These are phyloP conservation scores for Halenospora varia DNA, from an alignment of 495 filamentous ascomycete species.

Conservation along the genomic window DNA sequence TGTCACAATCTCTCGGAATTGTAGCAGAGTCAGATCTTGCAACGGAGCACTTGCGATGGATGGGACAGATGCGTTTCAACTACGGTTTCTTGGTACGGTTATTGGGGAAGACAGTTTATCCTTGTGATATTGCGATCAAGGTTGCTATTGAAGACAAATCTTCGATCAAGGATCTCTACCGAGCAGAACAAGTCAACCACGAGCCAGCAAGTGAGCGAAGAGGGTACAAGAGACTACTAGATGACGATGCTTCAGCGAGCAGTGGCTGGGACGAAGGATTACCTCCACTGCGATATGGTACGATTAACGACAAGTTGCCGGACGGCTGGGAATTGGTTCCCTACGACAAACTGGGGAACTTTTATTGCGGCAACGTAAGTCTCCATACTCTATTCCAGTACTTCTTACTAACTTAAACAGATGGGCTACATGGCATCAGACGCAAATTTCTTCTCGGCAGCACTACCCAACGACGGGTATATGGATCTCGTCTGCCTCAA, in stretches of 20 bases:
- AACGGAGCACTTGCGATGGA: slow-evolving; percentile 89
- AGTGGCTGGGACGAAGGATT: slow-evolving; percentile 44
- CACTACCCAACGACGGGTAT: slow-evolving; percentile 78
- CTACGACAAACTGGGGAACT: slow-evolving; percentile 77
- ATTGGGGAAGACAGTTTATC: slow-evolving; percentile 69
- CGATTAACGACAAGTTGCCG: slow-evolving; percentile 70
- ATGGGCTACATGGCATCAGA: slow-evolving; percentile 90
- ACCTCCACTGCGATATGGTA: slow-evolving; percentile 74
- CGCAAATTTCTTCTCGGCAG: slow-evolving; percentile 82
- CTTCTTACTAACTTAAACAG: slow-evolving; percentile 27
- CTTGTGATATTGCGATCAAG: slow-evolving; percentile 83
- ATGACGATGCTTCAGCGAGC: slow-evolving; percentile 26
- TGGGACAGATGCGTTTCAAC: slow-evolving; percentile 81
- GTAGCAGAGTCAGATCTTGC: slow-evolving; percentile 85
- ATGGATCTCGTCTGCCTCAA: slow-evolving; percentile 81
- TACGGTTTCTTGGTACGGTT: slow-evolving; percentile 74
- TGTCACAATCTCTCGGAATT: slow-evolving; percentile 87
- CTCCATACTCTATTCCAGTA: slow-evolving; percentile 7
- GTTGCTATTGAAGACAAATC: slow-evolving; percentile 74
- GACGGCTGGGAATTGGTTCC: slow-evolving; percentile 68
- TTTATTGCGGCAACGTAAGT: slow-evolving; percentile 81
- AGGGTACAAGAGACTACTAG: slow-evolving; percentile 21
- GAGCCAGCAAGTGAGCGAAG: slow-evolving; percentile 27
- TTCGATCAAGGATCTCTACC: slow-evolving; percentile 70
- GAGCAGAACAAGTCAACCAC: slow-evolving; percentile 36